These are phyloP conservation scores for Lodderomyces parapsilosis DNA, from an alignment of 1,139 yeast species.

Conservation along the genomic window DNA sequence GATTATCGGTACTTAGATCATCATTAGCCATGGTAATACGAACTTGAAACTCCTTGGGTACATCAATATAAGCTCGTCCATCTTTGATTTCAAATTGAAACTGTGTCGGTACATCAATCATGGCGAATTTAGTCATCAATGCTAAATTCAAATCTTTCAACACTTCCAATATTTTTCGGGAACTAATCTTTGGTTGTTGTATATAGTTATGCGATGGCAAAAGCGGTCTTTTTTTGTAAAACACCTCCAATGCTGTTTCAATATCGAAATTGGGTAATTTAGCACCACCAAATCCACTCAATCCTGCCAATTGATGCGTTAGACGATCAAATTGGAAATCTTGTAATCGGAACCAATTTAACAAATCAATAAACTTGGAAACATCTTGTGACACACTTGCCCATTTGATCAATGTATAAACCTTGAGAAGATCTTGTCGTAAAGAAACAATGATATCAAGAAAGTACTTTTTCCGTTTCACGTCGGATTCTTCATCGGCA, in stretches of 20 bases:
- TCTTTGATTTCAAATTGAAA: conserved; percentile 67
- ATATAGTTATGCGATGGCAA: conserved; percentile 65
- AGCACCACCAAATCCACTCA: conserved; percentile 75
- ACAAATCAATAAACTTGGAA: conserved; percentile 72
- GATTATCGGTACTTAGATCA: conserved; percentile 25
- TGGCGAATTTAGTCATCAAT: conserved; percentile 72
- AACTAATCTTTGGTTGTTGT: conserved; percentile 49
- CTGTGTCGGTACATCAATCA: conserved; percentile 59
- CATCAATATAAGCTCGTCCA: conserved; percentile 71
- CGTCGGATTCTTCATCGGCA: conserved; percentile 47
- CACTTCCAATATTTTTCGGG: conserved; percentile 59
- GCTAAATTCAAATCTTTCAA: conserved; percentile 70
- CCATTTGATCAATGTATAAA: conserved; percentile 89
- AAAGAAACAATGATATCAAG: conserved; percentile 66
- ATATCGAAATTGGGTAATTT: conserved; percentile 88
- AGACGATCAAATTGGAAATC: conserved; percentile 71
- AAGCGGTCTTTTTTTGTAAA: conserved; percentile 74
- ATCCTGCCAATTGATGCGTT: conserved; percentile 49
- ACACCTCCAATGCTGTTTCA: conserved; percentile 81
- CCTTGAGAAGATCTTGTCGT: conserved; percentile 78
- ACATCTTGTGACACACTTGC: conserved; percentile 70
- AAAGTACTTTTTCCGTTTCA: conserved; percentile 62
- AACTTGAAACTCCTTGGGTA: conserved; percentile 56
- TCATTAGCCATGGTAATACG: conserved; percentile 24
- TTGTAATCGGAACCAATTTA: conserved; percentile 78